Conservation (phyloP, 2,329 filamentous ascomycete genomes). For the Clarireedia sp. region DNA sequence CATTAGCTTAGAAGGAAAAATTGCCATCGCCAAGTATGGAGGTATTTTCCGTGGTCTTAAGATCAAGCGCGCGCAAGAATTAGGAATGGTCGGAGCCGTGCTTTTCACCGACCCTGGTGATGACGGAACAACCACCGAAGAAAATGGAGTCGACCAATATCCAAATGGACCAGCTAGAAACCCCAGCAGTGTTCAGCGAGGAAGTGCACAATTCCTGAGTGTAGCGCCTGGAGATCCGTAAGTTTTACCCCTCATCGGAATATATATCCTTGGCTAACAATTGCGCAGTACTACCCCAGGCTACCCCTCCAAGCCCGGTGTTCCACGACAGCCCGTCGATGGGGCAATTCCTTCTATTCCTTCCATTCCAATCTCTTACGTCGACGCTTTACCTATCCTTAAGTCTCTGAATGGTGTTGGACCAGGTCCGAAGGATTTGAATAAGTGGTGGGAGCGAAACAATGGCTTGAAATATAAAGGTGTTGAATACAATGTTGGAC, state of each 20-base stretch:
- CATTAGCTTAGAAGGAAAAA: constrained; percentile 71
- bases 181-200: constrained; percentile 82
- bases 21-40: constrained; percentile 81
- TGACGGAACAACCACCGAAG: constrained; percentile 73
- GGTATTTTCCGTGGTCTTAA: constrained; percentile 83
- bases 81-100: constrained; percentile 79
- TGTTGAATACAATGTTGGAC: constrained; percentile 62
- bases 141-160: constrained; percentile 71
- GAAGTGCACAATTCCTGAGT: constrained; percentile 77
- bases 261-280: constrained; percentile 40
- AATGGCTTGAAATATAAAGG: constrained; percentile 57
- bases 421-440: constrained; percentile 66
- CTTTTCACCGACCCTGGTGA: constrained; percentile 87
- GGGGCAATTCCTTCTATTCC: constrained; percentile 74
- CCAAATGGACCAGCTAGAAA: constrained; percentile 81
- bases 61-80: constrained; percentile 82
- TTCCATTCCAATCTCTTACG: constrained; percentile 83
- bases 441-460: constrained; percentile 55
- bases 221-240: constrained; percentile 64
- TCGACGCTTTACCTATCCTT: constrained; percentile 79
- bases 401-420: constrained; percentile 85
- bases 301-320: constrained; percentile 88
- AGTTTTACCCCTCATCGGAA: constrained; percentile 33
- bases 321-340: constrained; percentile 63
- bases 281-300: constrained; percentile 72